Percentiles rank a stretch among this genome's conserved stretches.
phyloP scores from a whole-genome alignment of 495 filamentous ascomycete genomes.

The Neurospora tetraspora region DNA sequence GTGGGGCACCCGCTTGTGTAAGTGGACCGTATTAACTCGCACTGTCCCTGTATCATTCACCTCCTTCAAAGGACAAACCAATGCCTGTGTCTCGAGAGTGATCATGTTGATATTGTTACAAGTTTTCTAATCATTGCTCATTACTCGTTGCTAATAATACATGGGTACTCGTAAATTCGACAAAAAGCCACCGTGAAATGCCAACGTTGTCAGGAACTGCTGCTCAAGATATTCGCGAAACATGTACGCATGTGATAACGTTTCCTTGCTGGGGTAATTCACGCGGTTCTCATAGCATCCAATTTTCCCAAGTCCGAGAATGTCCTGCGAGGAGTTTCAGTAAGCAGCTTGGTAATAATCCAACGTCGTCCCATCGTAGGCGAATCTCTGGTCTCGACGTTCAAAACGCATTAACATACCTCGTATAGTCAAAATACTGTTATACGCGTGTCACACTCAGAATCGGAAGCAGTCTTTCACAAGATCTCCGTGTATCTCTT shows the following conservation, averaged over 20 bases:
- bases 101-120: background rate
- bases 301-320: no score
- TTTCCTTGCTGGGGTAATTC: background rate
- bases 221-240: background rate
- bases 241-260: background rate
- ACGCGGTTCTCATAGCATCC: background rate
- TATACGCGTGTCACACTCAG: no score
- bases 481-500: background rate
- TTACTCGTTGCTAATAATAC: background rate
- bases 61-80: background rate
- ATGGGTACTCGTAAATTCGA: background rate
- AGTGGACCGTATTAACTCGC: background rate
- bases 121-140: rapidly evolving
- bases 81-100: background rate
- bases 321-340: background rate
- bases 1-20: background rate
- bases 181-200: background rate
- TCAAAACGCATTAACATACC: background rate
- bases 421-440: background rate
- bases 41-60: background rate
- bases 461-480: background rate
- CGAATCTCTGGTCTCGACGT: background rate
- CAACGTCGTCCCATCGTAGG: background rate
- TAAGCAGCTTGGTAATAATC: background rate
- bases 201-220: background rate